Percentiles rank a stretch among this genome's conserved stretches.
Conservation (phyloP, 2,329 filamentous ascomycete genomes). For the Botrytis hyacinthi region DNA sequence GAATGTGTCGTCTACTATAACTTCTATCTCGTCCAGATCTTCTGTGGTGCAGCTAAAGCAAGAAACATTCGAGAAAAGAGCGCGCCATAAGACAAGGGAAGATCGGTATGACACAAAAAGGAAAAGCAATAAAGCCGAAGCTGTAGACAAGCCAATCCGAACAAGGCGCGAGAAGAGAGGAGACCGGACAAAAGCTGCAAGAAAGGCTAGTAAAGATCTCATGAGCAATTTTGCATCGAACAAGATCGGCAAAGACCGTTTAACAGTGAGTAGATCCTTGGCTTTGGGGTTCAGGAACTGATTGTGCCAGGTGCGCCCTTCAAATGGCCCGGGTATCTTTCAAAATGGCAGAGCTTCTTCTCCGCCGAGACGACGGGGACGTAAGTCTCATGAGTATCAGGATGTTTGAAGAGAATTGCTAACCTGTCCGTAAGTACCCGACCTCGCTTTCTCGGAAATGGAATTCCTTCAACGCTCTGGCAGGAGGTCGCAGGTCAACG, state of each 20-base stretch:
- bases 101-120: conserved; percentile 53
- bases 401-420: neutral
- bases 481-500: conserved; percentile 25
- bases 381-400: conserved; percentile 37
- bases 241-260: conserved; percentile 50
- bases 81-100: conserved; percentile 55
- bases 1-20: conserved; percentile 8
- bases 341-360: conserved; percentile 45
- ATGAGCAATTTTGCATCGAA: conserved; percentile 56
- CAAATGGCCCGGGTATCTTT: conserved; percentile 45
- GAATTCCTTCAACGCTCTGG: conserved; percentile 41
- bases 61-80: conserved; percentile 45
- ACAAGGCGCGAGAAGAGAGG: conserved; percentile 27
- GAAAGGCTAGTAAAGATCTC: conserved; percentile 44
- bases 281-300: conserved; percentile 10
- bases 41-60: conserved; percentile 4
- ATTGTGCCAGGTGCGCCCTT: conserved; percentile 40
- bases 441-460: conserved; percentile 54
- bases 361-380: conserved; percentile 39
- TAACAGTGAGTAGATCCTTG: conserved; percentile 47
- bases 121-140: conserved; percentile 30
- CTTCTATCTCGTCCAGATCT: conserved; percentile 1
- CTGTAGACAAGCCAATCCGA: conserved; percentile 27
- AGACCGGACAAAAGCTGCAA: conserved; percentile 28
- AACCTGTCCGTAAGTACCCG: conserved; percentile 44